phyloP scores from a whole-genome alignment of 176 grass and related monocot genomes.

The Juncus inflexus region DNA sequence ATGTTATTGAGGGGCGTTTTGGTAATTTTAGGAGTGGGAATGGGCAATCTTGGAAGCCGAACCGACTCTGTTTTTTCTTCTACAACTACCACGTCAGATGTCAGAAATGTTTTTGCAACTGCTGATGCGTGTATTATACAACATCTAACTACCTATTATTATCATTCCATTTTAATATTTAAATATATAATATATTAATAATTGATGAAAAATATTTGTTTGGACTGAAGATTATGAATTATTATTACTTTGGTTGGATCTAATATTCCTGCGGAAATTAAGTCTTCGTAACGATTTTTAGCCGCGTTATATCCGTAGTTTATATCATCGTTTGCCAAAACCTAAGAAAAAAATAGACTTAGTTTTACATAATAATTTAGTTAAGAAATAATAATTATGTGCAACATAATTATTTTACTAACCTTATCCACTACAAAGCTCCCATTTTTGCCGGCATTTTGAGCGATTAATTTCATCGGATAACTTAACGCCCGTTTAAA shows the following conservation, averaged over 20 bases:
- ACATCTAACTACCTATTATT: conserved; percentile 71
- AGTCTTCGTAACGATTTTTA: conserved; percentile 66
- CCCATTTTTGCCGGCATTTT: conserved; percentile 74
- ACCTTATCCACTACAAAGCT: conserved; percentile 68
- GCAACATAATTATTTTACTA: background rate
- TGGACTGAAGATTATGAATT: no score
- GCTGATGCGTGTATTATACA: conserved; percentile 86
- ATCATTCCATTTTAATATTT: background rate
- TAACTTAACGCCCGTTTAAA: conserved; percentile 87
- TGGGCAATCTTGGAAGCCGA: conserved; percentile 36
- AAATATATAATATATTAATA: background rate
- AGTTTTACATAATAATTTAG: background rate
- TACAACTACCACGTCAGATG: conserved; percentile 75
- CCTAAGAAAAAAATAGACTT: conserved; percentile 31
- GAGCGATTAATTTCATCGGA: conserved; percentile 68
- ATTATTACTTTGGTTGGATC: conserved; percentile 72
- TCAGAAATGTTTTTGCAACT: conserved; percentile 82
- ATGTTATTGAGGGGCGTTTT: conserved; percentile 2
- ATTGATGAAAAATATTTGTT: no score
- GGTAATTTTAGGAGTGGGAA: conserved; percentile 33
- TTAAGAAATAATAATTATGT: background rate
- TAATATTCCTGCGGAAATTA: conserved; percentile 76
- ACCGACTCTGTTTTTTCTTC: conserved; percentile 54
- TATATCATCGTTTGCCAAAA: conserved; percentile 45
- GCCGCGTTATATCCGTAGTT: conserved; percentile 95